Conservation (phyloP, 371 early-diverging fungal genomes). For the Lichtheimia ornata region DNA sequence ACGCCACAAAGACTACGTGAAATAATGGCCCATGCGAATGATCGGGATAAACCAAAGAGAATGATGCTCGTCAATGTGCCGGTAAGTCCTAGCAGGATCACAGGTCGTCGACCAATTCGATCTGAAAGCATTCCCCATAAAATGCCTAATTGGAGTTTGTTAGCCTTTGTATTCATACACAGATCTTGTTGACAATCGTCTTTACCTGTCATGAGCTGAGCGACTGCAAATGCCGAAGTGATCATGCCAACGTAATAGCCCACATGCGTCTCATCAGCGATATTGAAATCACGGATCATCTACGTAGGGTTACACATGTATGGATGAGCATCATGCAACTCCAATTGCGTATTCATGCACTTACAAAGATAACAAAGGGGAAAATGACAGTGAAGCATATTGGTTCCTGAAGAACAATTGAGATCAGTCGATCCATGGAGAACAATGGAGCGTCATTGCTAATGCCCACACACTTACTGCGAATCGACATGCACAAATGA, state of each 20-base stretch:
- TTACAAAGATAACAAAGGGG: conserved; percentile 53
- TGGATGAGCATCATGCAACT: background rate
- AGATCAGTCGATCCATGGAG: background rate
- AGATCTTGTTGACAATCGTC: too few species aligned
- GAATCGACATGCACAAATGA: conserved; percentile 56
- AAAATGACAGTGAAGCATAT: conserved; percentile 65
- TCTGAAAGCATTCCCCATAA: conserved; percentile 73
- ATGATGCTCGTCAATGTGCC: conserved; percentile 72
- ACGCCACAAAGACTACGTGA: conserved; percentile 75
- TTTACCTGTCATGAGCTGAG: conserved; percentile 62
- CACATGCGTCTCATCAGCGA: conserved; percentile 55
- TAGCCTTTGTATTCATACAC: background rate
- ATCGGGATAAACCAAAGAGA: conserved; percentile 75
- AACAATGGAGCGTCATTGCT: background rate
- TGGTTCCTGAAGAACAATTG: conserved; percentile 52
- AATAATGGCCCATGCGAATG: conserved; percentile 67
- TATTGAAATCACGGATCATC: conserved; percentile 64
- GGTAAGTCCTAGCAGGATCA: conserved; percentile 78
- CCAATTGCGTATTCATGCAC: background rate
- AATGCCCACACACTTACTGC: conserved; percentile 25
- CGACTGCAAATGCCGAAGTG: conserved; percentile 65
- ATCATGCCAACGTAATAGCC: conserved; percentile 71
- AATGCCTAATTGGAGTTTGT: conserved; percentile 23
- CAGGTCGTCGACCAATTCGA: conserved; percentile 71
- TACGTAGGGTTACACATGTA: conserved; percentile 11